Conservation (phyloP, 768 basidiomycete genomes). For the Boletus subparvulus region DNA sequence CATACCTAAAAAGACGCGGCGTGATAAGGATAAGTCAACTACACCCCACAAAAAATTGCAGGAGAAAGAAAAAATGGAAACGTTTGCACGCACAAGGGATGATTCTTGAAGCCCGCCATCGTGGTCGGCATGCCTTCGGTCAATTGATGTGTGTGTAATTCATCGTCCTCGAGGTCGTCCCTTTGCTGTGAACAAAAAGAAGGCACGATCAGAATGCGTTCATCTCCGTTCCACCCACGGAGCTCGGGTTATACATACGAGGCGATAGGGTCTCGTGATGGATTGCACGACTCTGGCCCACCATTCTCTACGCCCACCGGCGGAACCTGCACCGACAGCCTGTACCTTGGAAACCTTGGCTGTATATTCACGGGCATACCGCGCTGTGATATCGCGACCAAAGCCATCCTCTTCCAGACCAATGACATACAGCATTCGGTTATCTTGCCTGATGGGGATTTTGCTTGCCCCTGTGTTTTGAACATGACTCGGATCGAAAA, state of each 20-base stretch:
- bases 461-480: slow-evolving; percentile 19
- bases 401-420: slow-evolving; percentile 94
- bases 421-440: slow-evolving; percentile 90
- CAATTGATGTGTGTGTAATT: slow-evolving; percentile 72
- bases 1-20: slow-evolving; percentile 53
- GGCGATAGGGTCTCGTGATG: slow-evolving; percentile 72
- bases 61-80: background rate
- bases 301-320: slow-evolving; percentile 75
- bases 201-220: slow-evolving; percentile 8
- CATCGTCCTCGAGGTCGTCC: slow-evolving; percentile 91
- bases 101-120: slow-evolving; percentile 91
- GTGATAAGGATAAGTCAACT: slow-evolving; percentile 1
- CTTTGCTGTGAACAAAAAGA: slow-evolving; percentile 57
- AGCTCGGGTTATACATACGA: slow-evolving; percentile 51
- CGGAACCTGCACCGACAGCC: slow-evolving; percentile 48
- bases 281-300: slow-evolving; percentile 70
- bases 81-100: slow-evolving; percentile 63
- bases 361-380: slow-evolving; percentile 81
- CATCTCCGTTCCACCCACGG: slow-evolving; percentile 21
- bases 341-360: slow-evolving; percentile 82
- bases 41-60: slow-evolving; percentile 26
- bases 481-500: slow-evolving; percentile 67
- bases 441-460: slow-evolving; percentile 45
- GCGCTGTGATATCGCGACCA: slow-evolving; percentile 85
- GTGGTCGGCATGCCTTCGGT: slow-evolving; percentile 93